Conservation (phyloP, 768 basidiomycete genomes). For the Ramaria rubella region DNA sequence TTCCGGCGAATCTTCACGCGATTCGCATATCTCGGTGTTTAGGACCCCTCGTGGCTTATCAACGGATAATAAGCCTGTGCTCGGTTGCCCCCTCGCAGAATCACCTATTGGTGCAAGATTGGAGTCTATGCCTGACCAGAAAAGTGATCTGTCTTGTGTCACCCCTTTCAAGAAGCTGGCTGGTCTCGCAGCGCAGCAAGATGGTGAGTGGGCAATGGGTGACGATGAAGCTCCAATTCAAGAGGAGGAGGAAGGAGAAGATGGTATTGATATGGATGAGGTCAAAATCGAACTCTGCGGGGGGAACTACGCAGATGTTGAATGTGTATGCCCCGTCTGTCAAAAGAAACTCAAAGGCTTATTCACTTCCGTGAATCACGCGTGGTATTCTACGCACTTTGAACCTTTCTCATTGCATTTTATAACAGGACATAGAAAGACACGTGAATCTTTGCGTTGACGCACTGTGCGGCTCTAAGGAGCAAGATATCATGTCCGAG, state of each 20-base stretch:
- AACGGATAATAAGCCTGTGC: not conserved
- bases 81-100: not conserved
- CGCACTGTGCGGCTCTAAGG: conserved; percentile 23
- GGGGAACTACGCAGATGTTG: conserved; percentile 13
- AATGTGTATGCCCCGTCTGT: conserved; percentile 24
- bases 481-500: conserved; percentile 11
- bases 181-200: conserved; percentile 12
- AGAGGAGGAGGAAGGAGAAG: conserved; percentile 20
- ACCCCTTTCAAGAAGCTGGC: not conserved
- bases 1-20: not conserved
- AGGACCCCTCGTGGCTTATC: no score
- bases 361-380: conserved; percentile 19
- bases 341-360: conserved; percentile 23
- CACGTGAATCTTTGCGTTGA: conserved; percentile 60
- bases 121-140: not conserved
- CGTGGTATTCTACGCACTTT: conserved; percentile 13
- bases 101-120: not conserved
- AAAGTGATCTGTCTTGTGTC: not conserved
- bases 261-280: not conserved
- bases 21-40: not conserved
- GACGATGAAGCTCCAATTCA: conserved; percentile 55
- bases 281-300: conserved; percentile 2
- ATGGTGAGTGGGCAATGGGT: conserved; percentile 61
- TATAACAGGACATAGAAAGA: conserved; percentile 37
- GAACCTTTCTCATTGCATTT: conserved; percentile 8